A percentile compares a stretch with the other conserved stretches of the same genome.
Conservation (phyloP, 768 basidiomycete genomes). For the Tulasnella sp. region DNA sequence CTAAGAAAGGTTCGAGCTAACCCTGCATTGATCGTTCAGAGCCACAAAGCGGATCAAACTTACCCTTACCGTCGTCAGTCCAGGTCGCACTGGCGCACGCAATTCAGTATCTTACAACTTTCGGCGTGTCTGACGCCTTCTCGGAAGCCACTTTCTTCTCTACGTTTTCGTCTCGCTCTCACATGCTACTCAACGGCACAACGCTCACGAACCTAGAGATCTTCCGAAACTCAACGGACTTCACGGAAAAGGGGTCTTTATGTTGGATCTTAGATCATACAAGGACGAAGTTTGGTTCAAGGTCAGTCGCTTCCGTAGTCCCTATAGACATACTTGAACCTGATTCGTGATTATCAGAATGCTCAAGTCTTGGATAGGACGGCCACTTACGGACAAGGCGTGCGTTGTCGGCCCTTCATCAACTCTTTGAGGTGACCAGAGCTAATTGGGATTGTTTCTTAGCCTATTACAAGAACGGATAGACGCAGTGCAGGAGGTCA, state of each 20-base stretch:
- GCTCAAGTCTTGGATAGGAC: slow-evolving; percentile 75
- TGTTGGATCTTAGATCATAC: slow-evolving; percentile 81
- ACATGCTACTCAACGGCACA: slow-evolving; percentile 84
- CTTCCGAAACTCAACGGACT: slow-evolving; percentile 83
- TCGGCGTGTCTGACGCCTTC: slow-evolving; percentile 69
- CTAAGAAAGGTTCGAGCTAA: slow-evolving; percentile 30
- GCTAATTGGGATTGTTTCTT: background rate
- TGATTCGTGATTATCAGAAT: slow-evolving; percentile 22
- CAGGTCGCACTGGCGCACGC: slow-evolving; percentile 62
- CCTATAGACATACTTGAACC: background rate
- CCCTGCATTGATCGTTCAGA: background rate
- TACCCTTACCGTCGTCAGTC: slow-evolving; percentile 29
- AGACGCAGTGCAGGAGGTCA: slow-evolving; percentile 78
- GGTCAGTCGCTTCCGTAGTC: slow-evolving; percentile 25
- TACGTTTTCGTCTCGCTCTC: slow-evolving; percentile 59
- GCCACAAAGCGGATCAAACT: background rate
- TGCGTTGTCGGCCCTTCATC: slow-evolving; percentile 25
- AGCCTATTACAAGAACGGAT: slow-evolving; percentile 67
- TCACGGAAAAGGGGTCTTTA: slow-evolving; percentile 59
- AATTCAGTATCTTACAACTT: slow-evolving; percentile 57
- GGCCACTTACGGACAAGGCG: slow-evolving; percentile 66
- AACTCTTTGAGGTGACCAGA: background rate
- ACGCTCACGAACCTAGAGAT: slow-evolving; percentile 86
- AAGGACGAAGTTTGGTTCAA: slow-evolving; percentile 76
- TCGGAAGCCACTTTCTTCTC: slow-evolving; percentile 67